Percentiles rank a stretch among this genome's conserved stretches.
phyloP scores from a whole-genome alignment of 257 asterid genomes.

The Thymus mandschuricus region DNA sequence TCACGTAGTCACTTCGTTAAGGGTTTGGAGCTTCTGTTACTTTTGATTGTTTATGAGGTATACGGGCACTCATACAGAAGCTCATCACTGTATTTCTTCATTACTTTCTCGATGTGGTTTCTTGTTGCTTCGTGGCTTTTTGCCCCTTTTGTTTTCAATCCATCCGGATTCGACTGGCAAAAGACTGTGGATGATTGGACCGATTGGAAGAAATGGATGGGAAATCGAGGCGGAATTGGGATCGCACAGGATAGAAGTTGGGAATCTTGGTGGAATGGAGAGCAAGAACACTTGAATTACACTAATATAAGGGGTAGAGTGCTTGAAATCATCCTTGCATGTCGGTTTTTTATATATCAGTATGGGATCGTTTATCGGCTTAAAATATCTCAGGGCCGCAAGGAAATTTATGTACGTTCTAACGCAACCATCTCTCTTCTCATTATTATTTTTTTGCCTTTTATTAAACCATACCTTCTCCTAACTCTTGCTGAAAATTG shows the following conservation, averaged over 20 bases:
- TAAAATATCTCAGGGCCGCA: conserved; percentile 23
- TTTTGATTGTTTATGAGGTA: conserved; percentile 32
- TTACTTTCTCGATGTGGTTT: conserved; percentile 38
- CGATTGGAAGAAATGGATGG: conserved; percentile 37
- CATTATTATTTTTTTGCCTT: not conserved
- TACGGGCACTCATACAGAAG: conserved; percentile 31
- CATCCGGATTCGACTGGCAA: conserved; percentile 36
- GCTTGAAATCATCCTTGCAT: conserved; percentile 31
- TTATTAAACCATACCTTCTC: not conserved
- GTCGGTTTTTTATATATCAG: conserved; percentile 29
- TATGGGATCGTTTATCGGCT: conserved; percentile 32
- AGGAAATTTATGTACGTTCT: conserved; percentile 15
- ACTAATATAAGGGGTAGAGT: conserved; percentile 35
- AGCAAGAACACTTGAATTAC: conserved; percentile 36
- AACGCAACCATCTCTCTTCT: not conserved
- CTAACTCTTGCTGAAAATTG: conserved; percentile 8
- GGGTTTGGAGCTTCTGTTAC: conserved; percentile 35
- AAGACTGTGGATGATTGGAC: conserved; percentile 38
- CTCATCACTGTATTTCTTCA: conserved; percentile 31
- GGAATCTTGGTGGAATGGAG: conserved; percentile 39
- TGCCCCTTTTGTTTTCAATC: conserved; percentile 35
- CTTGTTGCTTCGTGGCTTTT: conserved; percentile 38
- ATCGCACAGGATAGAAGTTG: conserved; percentile 33
- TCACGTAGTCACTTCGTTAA: conserved; percentile 36
- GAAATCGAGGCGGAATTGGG: conserved; percentile 34